Conservation (phyloP, 768 basidiomycete species). For the Steccherinum ochraceum region DNA sequence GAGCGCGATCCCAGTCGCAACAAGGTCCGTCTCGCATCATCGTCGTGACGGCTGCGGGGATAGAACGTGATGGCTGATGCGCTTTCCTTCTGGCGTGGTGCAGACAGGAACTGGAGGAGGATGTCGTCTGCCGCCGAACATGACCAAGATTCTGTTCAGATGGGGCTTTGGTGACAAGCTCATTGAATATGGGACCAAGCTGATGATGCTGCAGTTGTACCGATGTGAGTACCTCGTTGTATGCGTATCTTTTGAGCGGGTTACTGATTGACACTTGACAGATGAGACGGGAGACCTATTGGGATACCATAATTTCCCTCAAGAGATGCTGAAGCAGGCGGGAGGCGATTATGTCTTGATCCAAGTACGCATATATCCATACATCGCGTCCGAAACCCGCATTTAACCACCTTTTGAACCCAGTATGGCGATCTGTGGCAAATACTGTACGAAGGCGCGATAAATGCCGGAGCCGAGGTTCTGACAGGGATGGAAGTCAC, state of each 20-base stretch:
- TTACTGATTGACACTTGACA: conserved; percentile 12
- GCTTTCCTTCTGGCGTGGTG: neutral
- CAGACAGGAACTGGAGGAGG: conserved; percentile 17
- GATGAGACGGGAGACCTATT: conserved; percentile 40
- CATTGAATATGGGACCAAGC: conserved; percentile 13
- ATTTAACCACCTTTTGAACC: neutral
- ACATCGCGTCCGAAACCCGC: neutral
- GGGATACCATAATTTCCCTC: conserved; percentile 40
- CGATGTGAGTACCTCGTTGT: conserved; percentile 15
- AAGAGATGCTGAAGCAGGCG: conserved; percentile 39
- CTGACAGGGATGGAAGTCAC: conserved; percentile 12
- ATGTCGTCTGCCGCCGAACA: conserved; percentile 29
- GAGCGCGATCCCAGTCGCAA: conserved; percentile 16
- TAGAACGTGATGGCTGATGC: neutral
- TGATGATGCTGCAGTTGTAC: conserved; percentile 17
- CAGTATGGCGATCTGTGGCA: conserved; percentile 48
- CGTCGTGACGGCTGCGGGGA: neutral
- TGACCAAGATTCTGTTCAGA: conserved; percentile 29
- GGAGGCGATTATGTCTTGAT: conserved; percentile 43
- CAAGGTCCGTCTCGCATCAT: neutral
- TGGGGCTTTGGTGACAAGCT: conserved; percentile 29
- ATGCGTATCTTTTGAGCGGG: neutral
- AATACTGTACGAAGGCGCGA: conserved; percentile 39
- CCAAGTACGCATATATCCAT: conserved; percentile 30
- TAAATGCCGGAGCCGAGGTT: conserved; percentile 40